These are phyloP conservation scores for Pythium insidiosum DNA, from an alignment of 352 stramenopile genomes.

Conservation along the genomic window DNA sequence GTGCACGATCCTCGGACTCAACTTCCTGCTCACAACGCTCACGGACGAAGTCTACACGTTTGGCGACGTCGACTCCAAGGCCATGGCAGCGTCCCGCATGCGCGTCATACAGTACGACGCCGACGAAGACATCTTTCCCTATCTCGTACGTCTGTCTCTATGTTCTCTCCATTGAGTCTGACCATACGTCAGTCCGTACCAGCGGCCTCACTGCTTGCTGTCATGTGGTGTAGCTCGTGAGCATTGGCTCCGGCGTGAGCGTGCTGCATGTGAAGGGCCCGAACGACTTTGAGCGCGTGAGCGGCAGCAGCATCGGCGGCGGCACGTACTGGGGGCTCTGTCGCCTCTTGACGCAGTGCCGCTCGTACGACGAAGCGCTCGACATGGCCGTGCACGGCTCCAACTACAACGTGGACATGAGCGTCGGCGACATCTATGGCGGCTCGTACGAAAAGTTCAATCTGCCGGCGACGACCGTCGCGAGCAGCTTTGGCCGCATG, in stretches of 20 bases:
- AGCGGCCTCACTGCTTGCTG: no score
- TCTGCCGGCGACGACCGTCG: constrained; percentile 87
- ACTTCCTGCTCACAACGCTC: constrained; percentile 94
- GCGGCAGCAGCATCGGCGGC: constrained; percentile 96
- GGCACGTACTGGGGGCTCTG: constrained; percentile 99
- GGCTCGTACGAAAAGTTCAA: constrained; percentile 93
- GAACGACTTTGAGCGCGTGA: constrained; percentile 94
- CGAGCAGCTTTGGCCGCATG: constrained; percentile 95
- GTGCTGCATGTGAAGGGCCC: constrained; percentile 93
- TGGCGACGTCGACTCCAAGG: constrained; percentile 83
- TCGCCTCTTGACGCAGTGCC: constrained; percentile 88
- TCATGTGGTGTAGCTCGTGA: constrained; percentile 78
- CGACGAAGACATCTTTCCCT: constrained; percentile 77
- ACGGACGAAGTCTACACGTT: constrained; percentile 98
- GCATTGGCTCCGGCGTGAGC: constrained; percentile 97
- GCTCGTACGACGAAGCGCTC: constrained; percentile 79
- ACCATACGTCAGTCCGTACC: no score
- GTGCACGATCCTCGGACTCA: constrained; percentile 95
- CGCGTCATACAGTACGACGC: constrained; percentile 75
- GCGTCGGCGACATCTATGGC: constrained; percentile 99
- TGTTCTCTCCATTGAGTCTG: no score
- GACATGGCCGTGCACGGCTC: constrained; percentile 72
- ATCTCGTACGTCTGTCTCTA: constrained; percentile 71
- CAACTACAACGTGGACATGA: constrained; percentile 92
- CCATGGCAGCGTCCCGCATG: constrained; percentile 60